Percentiles rank a stretch among this genome's conserved stretches.
Conservation (phyloP, 2,329 filamentous ascomycete species). For the Pleochaeta shiraiana region DNA sequence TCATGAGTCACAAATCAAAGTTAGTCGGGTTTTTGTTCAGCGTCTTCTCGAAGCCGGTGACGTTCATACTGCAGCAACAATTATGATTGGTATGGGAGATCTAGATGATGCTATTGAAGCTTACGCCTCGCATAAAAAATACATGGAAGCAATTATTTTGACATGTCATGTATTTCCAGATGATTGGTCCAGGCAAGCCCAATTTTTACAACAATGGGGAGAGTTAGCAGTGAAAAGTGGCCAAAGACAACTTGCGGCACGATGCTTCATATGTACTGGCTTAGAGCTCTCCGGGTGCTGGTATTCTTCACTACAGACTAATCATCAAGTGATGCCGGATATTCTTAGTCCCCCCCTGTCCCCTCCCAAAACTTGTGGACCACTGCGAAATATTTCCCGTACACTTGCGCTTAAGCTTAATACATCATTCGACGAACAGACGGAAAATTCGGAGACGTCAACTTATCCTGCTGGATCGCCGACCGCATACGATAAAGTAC, state of each 20-base stretch:
- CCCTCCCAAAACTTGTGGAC: slow-evolving; percentile 40
- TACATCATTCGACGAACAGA: slow-evolving; percentile 56
- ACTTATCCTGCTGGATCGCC: slow-evolving; percentile 57
- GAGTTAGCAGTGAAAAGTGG: slow-evolving; percentile 74
- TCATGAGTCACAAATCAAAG: slow-evolving; percentile 61
- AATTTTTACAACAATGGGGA: slow-evolving; percentile 84
- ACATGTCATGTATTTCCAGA: slow-evolving; percentile 62
- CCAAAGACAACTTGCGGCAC: slow-evolving; percentile 74
- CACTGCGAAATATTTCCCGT: slow-evolving; percentile 46
- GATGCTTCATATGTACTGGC: slow-evolving; percentile 82
- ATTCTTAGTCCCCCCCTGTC: slow-evolving; percentile 51
- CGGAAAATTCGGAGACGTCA: slow-evolving; percentile 44
- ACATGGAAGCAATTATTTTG: slow-evolving; percentile 81
- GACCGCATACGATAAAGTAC: slow-evolving; percentile 36
- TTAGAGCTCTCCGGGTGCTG: slow-evolving; percentile 69
- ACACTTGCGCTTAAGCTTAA: slow-evolving; percentile 75
- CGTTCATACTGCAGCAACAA: slow-evolving; percentile 75
- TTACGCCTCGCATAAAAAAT: slow-evolving; percentile 77
- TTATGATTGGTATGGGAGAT: slow-evolving; percentile 82
- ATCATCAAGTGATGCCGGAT: slow-evolving; percentile 30
- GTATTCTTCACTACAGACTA: slow-evolving; percentile 55
- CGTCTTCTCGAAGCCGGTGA: slow-evolving; percentile 76
- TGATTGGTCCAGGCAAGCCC: slow-evolving; percentile 81
- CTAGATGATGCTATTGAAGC: slow-evolving; percentile 90
- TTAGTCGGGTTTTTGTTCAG: slow-evolving; percentile 79